These are phyloP conservation scores for Hyaloperonospora brassicae DNA, from an alignment of 352 stramenopile genomes.

Conservation along the genomic window DNA sequence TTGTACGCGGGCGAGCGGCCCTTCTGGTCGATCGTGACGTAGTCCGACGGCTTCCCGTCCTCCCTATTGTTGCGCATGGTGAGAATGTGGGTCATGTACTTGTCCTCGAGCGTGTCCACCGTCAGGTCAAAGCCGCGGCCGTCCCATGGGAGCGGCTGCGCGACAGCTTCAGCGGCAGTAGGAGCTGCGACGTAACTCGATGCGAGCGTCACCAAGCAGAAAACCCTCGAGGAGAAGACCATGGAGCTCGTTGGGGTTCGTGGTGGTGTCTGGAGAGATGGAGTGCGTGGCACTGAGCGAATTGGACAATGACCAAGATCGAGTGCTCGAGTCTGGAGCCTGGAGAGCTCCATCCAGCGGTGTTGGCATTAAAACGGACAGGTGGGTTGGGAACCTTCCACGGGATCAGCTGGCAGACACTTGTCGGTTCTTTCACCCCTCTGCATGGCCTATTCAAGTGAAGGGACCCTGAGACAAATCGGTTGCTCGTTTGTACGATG, in stretches of 20 bases:
- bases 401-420: no score
- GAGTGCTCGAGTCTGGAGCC: no score
- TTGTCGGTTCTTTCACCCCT: no score
- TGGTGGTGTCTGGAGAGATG: no score
- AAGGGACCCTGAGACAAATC: no score
- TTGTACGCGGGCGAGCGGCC: constrained; percentile 52
- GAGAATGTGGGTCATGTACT: constrained; percentile 63
- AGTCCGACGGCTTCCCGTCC: constrained; percentile 22
- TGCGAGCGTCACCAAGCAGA: background rate
- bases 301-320: no score
- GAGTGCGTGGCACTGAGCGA: no score
- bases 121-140: constrained; percentile 45
- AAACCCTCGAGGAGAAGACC: constrained; percentile 6
- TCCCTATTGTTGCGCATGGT: constrained; percentile 37
- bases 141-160: constrained; percentile 40
- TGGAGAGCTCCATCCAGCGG: no score
- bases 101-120: constrained; percentile 39
- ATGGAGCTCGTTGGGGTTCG: background rate
- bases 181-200: background rate
- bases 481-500: no score
- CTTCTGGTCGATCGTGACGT: constrained; percentile 33
- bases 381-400: no score
- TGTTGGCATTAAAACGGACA: no score
- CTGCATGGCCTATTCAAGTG: no score
- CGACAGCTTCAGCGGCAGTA: background rate